Base-by-base conservation (phyloP, 2,329 filamentous ascomycete genomes). In the Colletotrichum siamense region DNA sequence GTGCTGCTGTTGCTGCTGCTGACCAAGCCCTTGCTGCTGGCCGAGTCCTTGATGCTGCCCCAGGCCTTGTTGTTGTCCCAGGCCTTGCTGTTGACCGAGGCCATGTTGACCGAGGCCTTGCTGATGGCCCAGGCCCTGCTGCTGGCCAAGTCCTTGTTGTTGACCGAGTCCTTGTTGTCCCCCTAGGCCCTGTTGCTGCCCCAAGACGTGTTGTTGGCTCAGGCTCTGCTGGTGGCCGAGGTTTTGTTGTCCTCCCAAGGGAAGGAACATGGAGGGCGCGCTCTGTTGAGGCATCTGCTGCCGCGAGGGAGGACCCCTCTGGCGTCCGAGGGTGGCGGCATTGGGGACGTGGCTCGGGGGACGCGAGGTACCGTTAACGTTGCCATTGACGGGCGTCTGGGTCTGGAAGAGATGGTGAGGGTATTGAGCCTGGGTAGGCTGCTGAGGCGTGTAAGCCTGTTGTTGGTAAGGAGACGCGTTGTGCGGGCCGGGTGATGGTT, bases 401-500 rank as follows among this genome's bases (percentile, higher is more conserved):
- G 84, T 86, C 80, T 86, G 83, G 83, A 91, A 92, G 77, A 92
- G 84, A 78, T 90, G 89, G 78, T 90, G 89, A 24, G 88, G 82
- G 78, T 91, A 91, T 24, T 85, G 80, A 75, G 84, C 84, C 76
- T 87, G 86, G 18, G 87, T 84, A 32, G 87, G 85, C 79, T 90
- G 89, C 81, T 91, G 89, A 66, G 90, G 84, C 71, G 88, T 82
- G 81, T 92, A 92, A 75, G 87, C 85, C 78, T 89, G 88, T 69
- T 87, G 81, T 81, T 91, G 89, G 80, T 92, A 92, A 3, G 90
- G 88, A 75, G 90, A 88, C 76, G 89, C 88, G 80, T 89, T 86
- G 78, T 90, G 89, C 78, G 89, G 87, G 26, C 88, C 88, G 52
- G 90, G 88, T 32, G 90, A 90, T 77, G 89, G 88, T 82, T 92